A percentile compares a stretch with the other conserved stretches of the same genome.
Evolutionary conservation across 768 basidiomycete species (phyloP).

Genomic region (Collybia sp.): DNA sequence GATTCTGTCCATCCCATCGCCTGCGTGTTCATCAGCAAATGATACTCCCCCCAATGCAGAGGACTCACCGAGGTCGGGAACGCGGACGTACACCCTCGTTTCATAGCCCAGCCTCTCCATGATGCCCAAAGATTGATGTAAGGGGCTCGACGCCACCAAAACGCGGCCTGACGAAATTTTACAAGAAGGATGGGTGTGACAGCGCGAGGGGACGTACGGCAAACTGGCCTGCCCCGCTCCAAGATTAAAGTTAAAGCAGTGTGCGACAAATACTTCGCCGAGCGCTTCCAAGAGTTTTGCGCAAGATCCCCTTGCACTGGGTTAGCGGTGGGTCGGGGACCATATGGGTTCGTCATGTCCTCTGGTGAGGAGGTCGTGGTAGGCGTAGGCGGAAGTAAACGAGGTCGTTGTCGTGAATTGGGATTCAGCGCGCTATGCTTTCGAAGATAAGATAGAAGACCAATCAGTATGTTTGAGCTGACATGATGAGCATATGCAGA

Average conservation of each 20-base stretch:
- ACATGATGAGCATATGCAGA: constrained; percentile 9
- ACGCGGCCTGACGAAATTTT: constrained; percentile 41
- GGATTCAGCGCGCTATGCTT: constrained; percentile 36
- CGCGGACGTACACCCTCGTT: constrained; percentile 63
- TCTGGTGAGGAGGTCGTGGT: constrained; percentile 1
- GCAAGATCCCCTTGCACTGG: not conserved
- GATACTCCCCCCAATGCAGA: not conserved
- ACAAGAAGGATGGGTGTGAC: not conserved
- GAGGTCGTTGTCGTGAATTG: no score
- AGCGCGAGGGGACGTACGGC: constrained; percentile 31
- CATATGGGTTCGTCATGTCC: not conserved
- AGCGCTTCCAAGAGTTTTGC: constrained; percentile 11
- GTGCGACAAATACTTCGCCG: constrained; percentile 59
- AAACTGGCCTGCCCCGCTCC: constrained; percentile 76
- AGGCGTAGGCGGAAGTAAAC: constrained; percentile 6
- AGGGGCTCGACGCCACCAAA: constrained; percentile 75
- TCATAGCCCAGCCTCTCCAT: constrained; percentile 74
- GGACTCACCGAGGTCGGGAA: constrained; percentile 52
- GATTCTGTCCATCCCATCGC: constrained; percentile 56
- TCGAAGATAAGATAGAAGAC: constrained; percentile 67
- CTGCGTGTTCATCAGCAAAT: constrained; percentile 9
- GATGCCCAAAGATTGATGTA: constrained; percentile 77
- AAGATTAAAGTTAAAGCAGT: constrained; percentile 72
- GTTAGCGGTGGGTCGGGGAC: not conserved
- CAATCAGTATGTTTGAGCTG: constrained; percentile 87